Evolutionary conservation across 306 rosid species (phyloP).

Genomic region (Abrus pulchellus): DNA sequence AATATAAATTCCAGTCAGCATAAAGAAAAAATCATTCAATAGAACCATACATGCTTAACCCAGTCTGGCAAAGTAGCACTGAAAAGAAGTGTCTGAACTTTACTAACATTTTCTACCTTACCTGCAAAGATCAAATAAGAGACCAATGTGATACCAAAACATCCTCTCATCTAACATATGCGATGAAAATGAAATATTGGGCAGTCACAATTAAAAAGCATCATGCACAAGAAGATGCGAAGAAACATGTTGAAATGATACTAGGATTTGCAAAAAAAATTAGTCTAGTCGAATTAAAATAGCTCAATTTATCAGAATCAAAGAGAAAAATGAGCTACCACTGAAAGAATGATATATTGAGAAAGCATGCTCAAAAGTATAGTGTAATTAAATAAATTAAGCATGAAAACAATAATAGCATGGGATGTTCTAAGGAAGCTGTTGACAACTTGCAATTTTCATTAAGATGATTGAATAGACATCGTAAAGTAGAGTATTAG

Average conservation of each 20-base stretch:
- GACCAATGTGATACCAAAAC: neutral
- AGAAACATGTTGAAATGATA: neutral
- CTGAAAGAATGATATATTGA: neutral
- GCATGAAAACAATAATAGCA: neutral
- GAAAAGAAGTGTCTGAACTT: slow-evolving; percentile 97
- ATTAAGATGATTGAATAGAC: no score
- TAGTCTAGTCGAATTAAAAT: neutral
- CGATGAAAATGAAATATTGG: neutral
- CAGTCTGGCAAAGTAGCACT: slow-evolving; percentile 91
- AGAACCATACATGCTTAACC: slow-evolving; percentile 74
- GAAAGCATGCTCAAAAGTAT: neutral
- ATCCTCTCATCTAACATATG: slow-evolving; percentile 1
- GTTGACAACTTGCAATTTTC: no score
- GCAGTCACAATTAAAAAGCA: neutral
- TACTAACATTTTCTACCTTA: slow-evolving; percentile 71
- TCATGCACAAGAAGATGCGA: neutral
- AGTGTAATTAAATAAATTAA: neutral
- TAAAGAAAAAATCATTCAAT: slow-evolving; percentile 18
- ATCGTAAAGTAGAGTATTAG: no score
- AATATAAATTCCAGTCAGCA: neutral
- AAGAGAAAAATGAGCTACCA: neutral
- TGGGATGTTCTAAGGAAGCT: neutral
- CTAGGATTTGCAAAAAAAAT: neutral
- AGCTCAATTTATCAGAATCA: neutral
- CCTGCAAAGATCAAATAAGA: slow-evolving; percentile 58